A percentile compares a stretch with the other conserved stretches of the same genome.
Conservation (phyloP, 306 rosid genomes). For the Sesbania bispinosa region DNA sequence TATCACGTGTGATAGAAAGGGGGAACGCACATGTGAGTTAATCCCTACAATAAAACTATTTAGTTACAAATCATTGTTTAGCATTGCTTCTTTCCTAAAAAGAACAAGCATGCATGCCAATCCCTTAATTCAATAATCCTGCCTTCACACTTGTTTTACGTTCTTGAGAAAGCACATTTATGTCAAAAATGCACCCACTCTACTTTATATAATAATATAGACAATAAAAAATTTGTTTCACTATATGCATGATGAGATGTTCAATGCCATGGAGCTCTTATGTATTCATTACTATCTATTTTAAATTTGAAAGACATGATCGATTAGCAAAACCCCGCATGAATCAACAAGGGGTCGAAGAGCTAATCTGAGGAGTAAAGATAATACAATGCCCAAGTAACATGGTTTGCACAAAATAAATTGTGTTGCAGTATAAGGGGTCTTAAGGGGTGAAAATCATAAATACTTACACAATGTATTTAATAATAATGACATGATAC, state of each 20-base stretch:
- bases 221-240: neutral
- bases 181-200: neutral
- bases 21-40: conserved; percentile 19
- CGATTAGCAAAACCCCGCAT: neutral
- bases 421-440: conserved; percentile 22
- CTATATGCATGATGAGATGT: neutral
- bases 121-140: neutral
- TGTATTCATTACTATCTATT: no score
- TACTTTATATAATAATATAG: neutral
- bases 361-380: neutral
- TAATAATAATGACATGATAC: conserved; percentile 24
- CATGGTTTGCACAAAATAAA: conserved; percentile 18
- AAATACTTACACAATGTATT: conserved; percentile 35
- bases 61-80: neutral
- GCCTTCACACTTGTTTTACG: neutral
- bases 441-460: neutral
- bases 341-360: neutral
- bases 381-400: neutral
- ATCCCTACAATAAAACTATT: neutral
- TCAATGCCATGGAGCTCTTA: neutral
- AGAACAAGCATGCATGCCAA: neutral
- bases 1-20: neutral
- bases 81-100: neutral
- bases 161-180: neutral
- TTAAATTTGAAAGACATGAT: no score